Conservation (phyloP, 768 basidiomycete genomes). For the Xerocomus spinulosus region DNA sequence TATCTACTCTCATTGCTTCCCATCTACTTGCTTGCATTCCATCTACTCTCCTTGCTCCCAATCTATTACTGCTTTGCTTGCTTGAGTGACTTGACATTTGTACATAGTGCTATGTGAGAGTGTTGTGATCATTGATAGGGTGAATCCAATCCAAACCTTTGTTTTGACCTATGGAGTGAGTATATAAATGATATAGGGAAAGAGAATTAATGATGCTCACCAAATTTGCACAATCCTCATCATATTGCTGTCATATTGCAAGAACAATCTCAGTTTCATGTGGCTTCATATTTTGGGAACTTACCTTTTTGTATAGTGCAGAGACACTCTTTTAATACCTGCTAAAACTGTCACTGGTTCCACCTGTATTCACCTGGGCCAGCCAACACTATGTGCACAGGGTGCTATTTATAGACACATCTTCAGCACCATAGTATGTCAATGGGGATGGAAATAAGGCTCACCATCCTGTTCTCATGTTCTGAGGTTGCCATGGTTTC, state of each 20-base stretch:
- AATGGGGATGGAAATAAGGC: background rate
- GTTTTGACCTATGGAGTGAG: background rate
- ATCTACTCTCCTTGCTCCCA: background rate
- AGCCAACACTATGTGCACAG: background rate
- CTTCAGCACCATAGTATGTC: background rate
- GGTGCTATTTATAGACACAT: background rate
- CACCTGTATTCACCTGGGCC: background rate
- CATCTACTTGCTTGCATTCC: background rate
- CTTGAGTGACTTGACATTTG: background rate
- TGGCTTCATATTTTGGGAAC: background rate
- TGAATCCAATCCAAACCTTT: background rate
- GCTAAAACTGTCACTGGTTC: background rate
- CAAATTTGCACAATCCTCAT: background rate
- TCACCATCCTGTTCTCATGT: background rate
- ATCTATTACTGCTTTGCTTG: too few relatives aligned
- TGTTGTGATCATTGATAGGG: background rate
- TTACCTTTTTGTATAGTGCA: background rate
- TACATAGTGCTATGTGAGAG: background rate
- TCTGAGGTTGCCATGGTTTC: background rate
- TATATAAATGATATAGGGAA: background rate
- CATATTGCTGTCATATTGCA: background rate
- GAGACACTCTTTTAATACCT: background rate
- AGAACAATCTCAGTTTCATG: background rate
- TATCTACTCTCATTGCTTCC: background rate
- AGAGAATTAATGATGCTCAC: background rate